These are phyloP conservation scores for Phytopythium helicoides DNA, from an alignment of 352 stramenopile genomes.

Conservation along the genomic window DNA sequence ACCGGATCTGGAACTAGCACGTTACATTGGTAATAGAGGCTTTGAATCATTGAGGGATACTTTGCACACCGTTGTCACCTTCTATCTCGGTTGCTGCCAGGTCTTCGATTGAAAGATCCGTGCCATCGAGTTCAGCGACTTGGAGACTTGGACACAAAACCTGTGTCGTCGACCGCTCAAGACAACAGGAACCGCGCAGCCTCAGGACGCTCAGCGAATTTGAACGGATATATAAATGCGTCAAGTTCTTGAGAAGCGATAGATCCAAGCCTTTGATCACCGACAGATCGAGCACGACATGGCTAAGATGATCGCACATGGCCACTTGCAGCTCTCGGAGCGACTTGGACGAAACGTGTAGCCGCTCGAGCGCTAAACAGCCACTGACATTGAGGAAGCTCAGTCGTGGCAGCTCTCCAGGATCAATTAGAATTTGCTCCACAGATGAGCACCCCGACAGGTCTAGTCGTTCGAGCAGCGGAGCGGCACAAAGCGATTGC, in stretches of 20 bases:
- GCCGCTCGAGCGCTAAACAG: constrained; percentile 48
- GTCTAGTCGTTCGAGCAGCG: constrained; percentile 25
- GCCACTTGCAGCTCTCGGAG: constrained; percentile 41
- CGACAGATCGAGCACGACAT: constrained; percentile 44
- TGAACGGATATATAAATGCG: constrained; percentile 50
- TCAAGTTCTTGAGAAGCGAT: constrained; percentile 62
- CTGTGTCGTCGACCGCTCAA: constrained; percentile 28
- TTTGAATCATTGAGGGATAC: neutral
- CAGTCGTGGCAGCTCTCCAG: constrained; percentile 46
- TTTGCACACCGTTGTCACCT: neutral
- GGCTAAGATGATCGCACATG: constrained; percentile 41
- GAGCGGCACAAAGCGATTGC: constrained; percentile 19
- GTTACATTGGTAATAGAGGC: constrained; percentile 2
- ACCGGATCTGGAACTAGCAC: constrained; percentile 43
- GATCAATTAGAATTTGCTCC: constrained; percentile 56
- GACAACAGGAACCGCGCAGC: constrained; percentile 39
- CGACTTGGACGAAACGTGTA: constrained; percentile 51
- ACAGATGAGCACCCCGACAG: constrained; percentile 51
- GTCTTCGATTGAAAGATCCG: constrained; percentile 33
- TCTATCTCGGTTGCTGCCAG: constrained; percentile 18
- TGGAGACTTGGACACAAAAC: constrained; percentile 44
- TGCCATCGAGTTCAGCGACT: constrained; percentile 38
- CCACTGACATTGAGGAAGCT: constrained; percentile 31
- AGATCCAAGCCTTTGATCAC: constrained; percentile 34
- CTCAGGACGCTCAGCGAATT: constrained; percentile 35